phyloP scores from a whole-genome alignment of 257 asterid species.

The Paraleonurus japonicus region DNA sequence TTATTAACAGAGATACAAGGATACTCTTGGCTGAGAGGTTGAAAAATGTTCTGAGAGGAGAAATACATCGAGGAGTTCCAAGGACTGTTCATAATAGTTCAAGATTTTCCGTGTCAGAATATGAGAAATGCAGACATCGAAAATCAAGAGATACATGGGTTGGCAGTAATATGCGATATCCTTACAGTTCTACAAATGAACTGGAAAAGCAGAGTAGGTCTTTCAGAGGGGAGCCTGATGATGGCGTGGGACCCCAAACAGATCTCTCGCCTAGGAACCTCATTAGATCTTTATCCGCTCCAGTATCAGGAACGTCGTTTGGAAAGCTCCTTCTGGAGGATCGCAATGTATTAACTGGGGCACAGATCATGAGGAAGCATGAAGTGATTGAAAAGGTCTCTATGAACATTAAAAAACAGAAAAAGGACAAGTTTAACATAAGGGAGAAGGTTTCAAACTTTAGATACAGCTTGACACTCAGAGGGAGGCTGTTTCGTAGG shows the following conservation, averaged over 20 bases:
- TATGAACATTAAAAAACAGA: constrained; percentile 53
- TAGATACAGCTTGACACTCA: constrained; percentile 69
- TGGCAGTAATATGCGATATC: constrained; percentile 32
- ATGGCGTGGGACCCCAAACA: constrained; percentile 38
- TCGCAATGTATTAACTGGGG: constrained; percentile 70
- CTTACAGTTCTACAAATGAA: constrained; percentile 35
- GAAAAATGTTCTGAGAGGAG: constrained; percentile 72
- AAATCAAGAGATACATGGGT: constrained; percentile 35
- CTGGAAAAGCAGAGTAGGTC: constrained; percentile 52
- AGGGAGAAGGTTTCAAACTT: constrained; percentile 83
- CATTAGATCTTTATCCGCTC: constrained; percentile 87
- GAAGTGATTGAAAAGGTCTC: constrained; percentile 67
- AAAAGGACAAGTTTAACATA: constrained; percentile 77
- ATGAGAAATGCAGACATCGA: constrained; percentile 34
- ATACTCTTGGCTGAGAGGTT: constrained; percentile 70
- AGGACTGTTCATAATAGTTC: constrained; percentile 44
- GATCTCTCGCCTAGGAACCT: constrained; percentile 74
- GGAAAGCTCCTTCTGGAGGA: constrained; percentile 95
- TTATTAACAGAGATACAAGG: constrained; percentile 65
- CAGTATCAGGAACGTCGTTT: constrained; percentile 77
- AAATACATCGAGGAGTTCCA: constrained; percentile 43
- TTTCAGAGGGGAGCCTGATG: constrained; percentile 57
- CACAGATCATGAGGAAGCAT: constrained; percentile 76
- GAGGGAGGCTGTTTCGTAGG: constrained; percentile 77
- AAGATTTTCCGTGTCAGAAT: constrained; percentile 36